Conservation (phyloP, 2,329 filamentous ascomycete species). For the Pyrenophora seminiperda region DNA sequence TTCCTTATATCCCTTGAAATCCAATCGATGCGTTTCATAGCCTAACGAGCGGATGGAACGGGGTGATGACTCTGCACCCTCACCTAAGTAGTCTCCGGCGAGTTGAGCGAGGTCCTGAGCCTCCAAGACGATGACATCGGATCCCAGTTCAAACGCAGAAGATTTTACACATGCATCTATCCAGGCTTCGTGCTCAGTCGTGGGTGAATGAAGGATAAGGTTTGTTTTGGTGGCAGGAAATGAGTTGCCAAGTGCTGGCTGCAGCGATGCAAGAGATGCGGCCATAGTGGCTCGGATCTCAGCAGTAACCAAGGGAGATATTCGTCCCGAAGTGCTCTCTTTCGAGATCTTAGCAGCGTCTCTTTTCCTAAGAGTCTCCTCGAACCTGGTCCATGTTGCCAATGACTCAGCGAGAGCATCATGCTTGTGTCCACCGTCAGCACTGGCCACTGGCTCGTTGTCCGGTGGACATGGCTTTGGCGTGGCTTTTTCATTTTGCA, state of each 20-base stretch:
- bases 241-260: conserved; percentile 48
- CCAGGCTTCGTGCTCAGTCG: conserved; percentile 59
- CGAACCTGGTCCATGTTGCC: conserved; percentile 17
- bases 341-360: conserved; percentile 22
- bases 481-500: conserved; percentile 5
- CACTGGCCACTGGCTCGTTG: conserved; percentile 9
- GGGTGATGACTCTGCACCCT: conserved; percentile 59
- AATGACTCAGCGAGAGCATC: conserved; percentile 8
- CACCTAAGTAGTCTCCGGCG: conserved; percentile 71
- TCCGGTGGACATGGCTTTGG: conserved; percentile 5
- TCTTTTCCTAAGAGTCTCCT: conserved; percentile 17
- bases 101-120: conserved; percentile 73
- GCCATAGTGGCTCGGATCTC: conserved; percentile 59
- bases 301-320: conserved; percentile 38
- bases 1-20: conserved; percentile 35
- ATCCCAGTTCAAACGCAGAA: conserved; percentile 64
- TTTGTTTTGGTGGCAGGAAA: conserved; percentile 60
- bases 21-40: conserved; percentile 60
- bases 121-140: conserved; percentile 71
- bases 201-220: conserved; percentile 64
- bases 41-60: conserved; percentile 55
- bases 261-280: conserved; percentile 52
- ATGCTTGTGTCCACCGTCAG: conserved; percentile 9
- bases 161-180: conserved; percentile 67
- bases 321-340: conserved; percentile 15